Evolutionary conservation across 768 basidiomycete genomes (phyloP).

Genomic region (Amyloporia xantha): DNA sequence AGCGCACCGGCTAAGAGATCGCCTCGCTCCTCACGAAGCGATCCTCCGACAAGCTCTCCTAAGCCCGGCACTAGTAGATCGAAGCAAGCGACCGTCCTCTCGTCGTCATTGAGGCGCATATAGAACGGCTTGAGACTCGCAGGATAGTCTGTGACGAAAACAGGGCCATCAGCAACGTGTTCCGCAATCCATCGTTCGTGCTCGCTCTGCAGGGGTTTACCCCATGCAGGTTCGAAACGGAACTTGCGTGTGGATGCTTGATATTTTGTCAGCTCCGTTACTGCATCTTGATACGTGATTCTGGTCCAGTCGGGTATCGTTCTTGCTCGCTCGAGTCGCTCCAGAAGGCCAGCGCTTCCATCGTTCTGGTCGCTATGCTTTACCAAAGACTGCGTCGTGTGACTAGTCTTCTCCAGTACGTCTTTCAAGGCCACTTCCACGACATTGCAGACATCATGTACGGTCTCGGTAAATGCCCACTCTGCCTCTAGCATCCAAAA

Average conservation of each 20-base stretch:
- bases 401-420: slow-evolving; percentile 19
- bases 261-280: slow-evolving; percentile 44
- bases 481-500: slow-evolving; percentile 99
- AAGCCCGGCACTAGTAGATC: slow-evolving; percentile 85
- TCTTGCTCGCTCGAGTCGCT: slow-evolving; percentile 11
- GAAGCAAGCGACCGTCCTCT: slow-evolving; percentile 82
- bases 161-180: slow-evolving; percentile 57
- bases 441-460: slow-evolving; percentile 47
- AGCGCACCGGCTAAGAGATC: slow-evolving; percentile 48
- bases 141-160: slow-evolving; percentile 93
- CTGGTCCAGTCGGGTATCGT: slow-evolving; percentile 44
- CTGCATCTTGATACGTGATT: slow-evolving; percentile 74
- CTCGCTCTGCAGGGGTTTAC: slow-evolving; percentile 72
- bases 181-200: slow-evolving; percentile 91
- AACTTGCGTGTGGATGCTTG: slow-evolving; percentile 37
- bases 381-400: background rate
- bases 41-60: slow-evolving; percentile 91
- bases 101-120: slow-evolving; percentile 66
- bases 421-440: slow-evolving; percentile 50
- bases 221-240: slow-evolving; percentile 57
- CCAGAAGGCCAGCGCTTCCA: slow-evolving; percentile 25
- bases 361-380: slow-evolving; percentile 26
- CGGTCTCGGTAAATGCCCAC: slow-evolving; percentile 52
- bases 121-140: slow-evolving; percentile 86
- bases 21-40: slow-evolving; percentile 73